These are phyloP conservation scores for Torulaspora globosa DNA, from an alignment of 1,139 yeast genomes.

Conservation along the genomic window DNA sequence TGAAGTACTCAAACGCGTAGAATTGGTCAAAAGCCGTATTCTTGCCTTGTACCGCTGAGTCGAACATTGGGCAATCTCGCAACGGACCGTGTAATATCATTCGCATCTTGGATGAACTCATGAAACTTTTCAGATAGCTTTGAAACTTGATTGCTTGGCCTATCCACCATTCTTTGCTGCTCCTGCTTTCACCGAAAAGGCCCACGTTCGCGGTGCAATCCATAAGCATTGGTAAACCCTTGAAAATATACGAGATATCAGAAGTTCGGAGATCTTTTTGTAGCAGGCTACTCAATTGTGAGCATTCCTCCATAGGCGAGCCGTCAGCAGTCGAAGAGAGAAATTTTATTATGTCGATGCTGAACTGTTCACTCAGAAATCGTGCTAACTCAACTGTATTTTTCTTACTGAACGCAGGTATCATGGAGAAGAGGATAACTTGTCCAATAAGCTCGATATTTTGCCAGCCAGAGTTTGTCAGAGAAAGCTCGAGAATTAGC, in stretches of 20 bases:
- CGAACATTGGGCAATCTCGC: constrained; percentile 8
- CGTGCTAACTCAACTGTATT: constrained; percentile 36
- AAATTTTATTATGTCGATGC: constrained; percentile 45
- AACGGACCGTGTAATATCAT: constrained; percentile 37
- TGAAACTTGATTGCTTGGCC: constrained; percentile 39
- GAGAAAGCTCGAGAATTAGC: constrained; percentile 45
- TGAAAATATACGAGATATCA: constrained; percentile 41
- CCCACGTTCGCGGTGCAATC: constrained; percentile 27
- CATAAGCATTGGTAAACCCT: constrained; percentile 40
- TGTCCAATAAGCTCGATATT: constrained; percentile 36
- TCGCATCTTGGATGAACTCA: constrained; percentile 36
- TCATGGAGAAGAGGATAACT: constrained; percentile 34
- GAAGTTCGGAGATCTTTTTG: constrained; percentile 37
- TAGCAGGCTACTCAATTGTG: constrained; percentile 38
- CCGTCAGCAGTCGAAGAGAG: constrained; percentile 39
- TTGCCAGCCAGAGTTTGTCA: constrained; percentile 44
- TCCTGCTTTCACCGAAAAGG: constrained; percentile 32
- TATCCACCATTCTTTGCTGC: constrained; percentile 42
- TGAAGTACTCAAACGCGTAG: constrained; percentile 40
- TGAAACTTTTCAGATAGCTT: constrained; percentile 31
- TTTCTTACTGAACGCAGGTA: constrained; percentile 23
- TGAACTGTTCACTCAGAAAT: constrained; percentile 44
- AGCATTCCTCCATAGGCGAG: constrained; percentile 47
- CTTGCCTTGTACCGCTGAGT: background rate
- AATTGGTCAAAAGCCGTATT: constrained; percentile 31